phyloP scores from a whole-genome alignment of 1,284 basidiomycete species.

The Boletus smithii region DNA sequence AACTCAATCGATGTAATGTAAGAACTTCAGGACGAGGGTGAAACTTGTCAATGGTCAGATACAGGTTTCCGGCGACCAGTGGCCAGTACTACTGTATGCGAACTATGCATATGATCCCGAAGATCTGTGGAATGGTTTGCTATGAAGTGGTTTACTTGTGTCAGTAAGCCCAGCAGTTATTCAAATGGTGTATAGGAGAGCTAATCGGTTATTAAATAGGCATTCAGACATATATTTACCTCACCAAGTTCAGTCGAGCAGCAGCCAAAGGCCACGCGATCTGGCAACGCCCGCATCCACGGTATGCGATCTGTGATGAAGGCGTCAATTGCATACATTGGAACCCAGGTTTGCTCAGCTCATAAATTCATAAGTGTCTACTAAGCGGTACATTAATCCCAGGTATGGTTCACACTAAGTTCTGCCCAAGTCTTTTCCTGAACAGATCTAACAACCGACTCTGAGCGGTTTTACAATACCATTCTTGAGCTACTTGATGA shows the following conservation, averaged over 20 bases:
- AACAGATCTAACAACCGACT: neutral
- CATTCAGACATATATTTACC: constrained; percentile 8
- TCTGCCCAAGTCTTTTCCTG: constrained; percentile 3
- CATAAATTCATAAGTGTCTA: no score
- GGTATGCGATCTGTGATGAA: constrained; percentile 4
- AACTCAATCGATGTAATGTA: no score
- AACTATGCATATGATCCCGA: neutral
- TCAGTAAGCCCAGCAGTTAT: no score
- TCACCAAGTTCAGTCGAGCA: constrained; percentile 5
- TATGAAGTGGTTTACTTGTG: neutral
- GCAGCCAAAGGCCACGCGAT: constrained; percentile 1
- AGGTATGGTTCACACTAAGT: neutral
- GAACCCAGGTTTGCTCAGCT: neutral
- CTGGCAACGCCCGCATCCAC: neutral
- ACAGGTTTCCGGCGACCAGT: neutral
- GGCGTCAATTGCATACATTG: constrained; percentile 1
- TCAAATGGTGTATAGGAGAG: no score
- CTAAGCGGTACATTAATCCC: neutral
- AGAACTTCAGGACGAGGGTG: neutral
- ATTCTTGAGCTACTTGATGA: neutral
- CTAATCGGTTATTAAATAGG: neutral
- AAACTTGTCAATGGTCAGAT: neutral
- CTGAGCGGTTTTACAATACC: neutral
- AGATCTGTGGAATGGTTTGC: neutral
- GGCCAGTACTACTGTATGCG: neutral